These are phyloP conservation scores for Ceratocystis diversiconidia DNA, from an alignment of 2,329 filamentous ascomycete species.

Conservation along the genomic window DNA sequence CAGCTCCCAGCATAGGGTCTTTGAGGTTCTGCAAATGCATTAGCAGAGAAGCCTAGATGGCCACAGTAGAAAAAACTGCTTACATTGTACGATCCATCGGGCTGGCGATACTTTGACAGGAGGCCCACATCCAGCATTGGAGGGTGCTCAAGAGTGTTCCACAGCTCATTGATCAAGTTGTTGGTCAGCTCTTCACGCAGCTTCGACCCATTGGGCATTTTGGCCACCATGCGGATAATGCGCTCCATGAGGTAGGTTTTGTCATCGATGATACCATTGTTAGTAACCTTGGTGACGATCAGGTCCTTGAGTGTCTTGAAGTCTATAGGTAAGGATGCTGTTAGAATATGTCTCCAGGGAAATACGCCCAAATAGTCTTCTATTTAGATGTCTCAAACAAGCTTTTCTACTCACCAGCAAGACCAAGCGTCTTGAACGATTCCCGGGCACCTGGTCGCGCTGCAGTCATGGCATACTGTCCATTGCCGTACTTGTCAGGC, in stretches of 20 bases:
- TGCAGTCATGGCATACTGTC: constrained; percentile 39
- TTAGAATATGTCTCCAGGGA: constrained; percentile 1
- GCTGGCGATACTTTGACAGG: constrained; percentile 49
- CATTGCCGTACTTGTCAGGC: constrained; percentile 48
- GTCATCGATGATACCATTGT: constrained; percentile 52
- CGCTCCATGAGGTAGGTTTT: constrained; percentile 66
- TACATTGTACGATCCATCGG: constrained; percentile 57
- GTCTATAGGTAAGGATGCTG: constrained; percentile 30
- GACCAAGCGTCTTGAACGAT: constrained; percentile 43
- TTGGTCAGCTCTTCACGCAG: constrained; percentile 50
- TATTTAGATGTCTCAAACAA: too few species aligned
- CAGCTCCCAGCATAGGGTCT: constrained; percentile 51
- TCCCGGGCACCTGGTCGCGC: constrained; percentile 37
- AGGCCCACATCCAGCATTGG: constrained; percentile 51
- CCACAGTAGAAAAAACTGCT: constrained; percentile 17
- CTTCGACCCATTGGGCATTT: constrained; percentile 47
- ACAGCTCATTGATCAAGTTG: constrained; percentile 52
- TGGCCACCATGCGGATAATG: constrained; percentile 54
- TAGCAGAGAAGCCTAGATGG: neutral
- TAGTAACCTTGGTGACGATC: constrained; percentile 47
- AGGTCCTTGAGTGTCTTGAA: constrained; percentile 48
- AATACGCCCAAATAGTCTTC: too few species aligned
- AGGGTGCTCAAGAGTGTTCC: constrained; percentile 59
- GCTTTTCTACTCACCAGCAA: constrained; percentile 27
- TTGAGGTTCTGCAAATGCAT: constrained; percentile 40